These are phyloP conservation scores for Plectosphaerella sp. DNA, from an alignment of 2,329 filamentous ascomycete species.

Conservation along the genomic window DNA sequence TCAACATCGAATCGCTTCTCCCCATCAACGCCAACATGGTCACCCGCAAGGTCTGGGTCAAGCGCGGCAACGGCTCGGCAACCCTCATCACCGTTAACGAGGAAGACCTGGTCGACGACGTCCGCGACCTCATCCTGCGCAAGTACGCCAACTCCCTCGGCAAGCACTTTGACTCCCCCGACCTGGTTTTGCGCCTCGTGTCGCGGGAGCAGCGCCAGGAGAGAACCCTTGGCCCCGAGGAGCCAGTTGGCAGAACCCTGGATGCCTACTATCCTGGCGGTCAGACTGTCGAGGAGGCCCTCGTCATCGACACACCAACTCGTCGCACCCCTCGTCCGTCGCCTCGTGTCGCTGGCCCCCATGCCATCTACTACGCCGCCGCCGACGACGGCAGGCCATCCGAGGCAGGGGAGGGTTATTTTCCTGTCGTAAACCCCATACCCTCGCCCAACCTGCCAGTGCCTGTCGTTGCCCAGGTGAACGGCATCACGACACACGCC, in stretches of 20 bases:
- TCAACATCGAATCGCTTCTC: slow-evolving; percentile 24
- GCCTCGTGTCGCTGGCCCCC: slow-evolving; percentile 52
- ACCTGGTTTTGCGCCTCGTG: slow-evolving; percentile 74
- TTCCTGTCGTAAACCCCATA: slow-evolving; percentile 59
- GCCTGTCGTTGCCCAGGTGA: slow-evolving; percentile 26
- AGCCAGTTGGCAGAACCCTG: slow-evolving; percentile 71
- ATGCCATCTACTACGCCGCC: slow-evolving; percentile 45
- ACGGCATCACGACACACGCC: slow-evolving; percentile 26
- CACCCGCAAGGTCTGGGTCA: slow-evolving; percentile 90
- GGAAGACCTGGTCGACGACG: slow-evolving; percentile 90
- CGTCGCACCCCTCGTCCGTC: slow-evolving; percentile 77
- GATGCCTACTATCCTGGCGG: slow-evolving; percentile 83
- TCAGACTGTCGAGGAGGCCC: slow-evolving; percentile 81
- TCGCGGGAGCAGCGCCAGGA: slow-evolving; percentile 65
- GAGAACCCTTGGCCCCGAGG: slow-evolving; percentile 77
- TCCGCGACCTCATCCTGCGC: slow-evolving; percentile 83
- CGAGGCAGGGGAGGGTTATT: slow-evolving; percentile 75
- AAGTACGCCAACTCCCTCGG: slow-evolving; percentile 95
- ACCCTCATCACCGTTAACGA: slow-evolving; percentile 82
- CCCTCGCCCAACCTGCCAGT: slow-evolving; percentile 35
- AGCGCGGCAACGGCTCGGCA: slow-evolving; percentile 76
- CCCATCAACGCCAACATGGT: slow-evolving; percentile 48
- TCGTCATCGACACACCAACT: slow-evolving; percentile 81
- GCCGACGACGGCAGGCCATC: slow-evolving; percentile 60
- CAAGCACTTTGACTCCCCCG: slow-evolving; percentile 82